Evolutionary conservation across 768 basidiomycete genomes (phyloP).

Genomic region (Coprinopsis cinerea): DNA sequence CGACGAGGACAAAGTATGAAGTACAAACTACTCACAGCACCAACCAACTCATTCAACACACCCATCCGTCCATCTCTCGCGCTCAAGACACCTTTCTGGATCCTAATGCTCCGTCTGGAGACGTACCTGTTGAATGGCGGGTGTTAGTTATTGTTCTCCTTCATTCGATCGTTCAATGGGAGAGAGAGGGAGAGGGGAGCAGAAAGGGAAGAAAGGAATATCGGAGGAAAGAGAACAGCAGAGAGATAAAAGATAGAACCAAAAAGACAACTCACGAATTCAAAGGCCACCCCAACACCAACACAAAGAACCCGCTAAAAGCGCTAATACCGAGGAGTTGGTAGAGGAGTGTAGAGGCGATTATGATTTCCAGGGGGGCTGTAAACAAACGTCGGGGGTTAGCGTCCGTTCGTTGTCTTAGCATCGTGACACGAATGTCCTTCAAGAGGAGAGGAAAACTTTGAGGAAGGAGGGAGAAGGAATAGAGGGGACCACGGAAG

Average conservation of each 20-base stretch:
- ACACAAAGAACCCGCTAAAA: conserved; percentile 68
- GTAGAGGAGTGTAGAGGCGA: conserved; percentile 72
- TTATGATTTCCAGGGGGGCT: conserved; percentile 74
- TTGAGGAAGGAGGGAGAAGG: too few relatives aligned
- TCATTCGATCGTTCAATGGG: too few relatives aligned
- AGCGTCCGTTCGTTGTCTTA: too few relatives aligned
- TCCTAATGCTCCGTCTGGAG: conserved; percentile 51
- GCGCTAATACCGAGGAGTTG: conserved; percentile 65
- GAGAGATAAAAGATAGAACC: too few relatives aligned
- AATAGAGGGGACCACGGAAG: too few relatives aligned
- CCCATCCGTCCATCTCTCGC: conserved; percentile 75
- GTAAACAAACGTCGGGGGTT: not conserved
- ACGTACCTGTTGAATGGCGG: conserved; percentile 63
- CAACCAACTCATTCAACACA: conserved; percentile 72
- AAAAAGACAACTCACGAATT: too few relatives aligned
- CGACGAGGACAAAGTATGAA: not conserved
- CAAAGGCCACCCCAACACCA: conserved; percentile 63
- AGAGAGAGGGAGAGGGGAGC: too few relatives aligned
- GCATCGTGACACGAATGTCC: too few relatives aligned
- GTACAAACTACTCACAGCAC: conserved; percentile 37
- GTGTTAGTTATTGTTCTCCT: too few relatives aligned
- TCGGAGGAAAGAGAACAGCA: too few relatives aligned
- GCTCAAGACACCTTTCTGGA: conserved; percentile 51
- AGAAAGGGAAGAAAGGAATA: too few relatives aligned
- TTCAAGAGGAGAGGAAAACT: too few relatives aligned